Base-by-base conservation (phyloP, 441 rosid genomes). In the Adansonia rubrostipa region DNA sequence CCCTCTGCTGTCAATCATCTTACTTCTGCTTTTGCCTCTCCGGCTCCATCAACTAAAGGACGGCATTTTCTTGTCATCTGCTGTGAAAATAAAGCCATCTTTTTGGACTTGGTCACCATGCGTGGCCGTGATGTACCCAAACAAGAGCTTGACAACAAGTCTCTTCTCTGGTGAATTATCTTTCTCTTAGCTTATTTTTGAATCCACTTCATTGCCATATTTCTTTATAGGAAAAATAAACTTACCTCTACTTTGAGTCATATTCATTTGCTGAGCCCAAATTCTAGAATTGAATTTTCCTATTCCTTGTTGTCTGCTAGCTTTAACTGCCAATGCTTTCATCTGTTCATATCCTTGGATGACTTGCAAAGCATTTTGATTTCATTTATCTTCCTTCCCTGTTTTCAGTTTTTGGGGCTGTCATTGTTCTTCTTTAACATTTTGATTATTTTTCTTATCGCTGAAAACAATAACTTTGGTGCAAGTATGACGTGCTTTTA, bases 111-210 rank as follows among this genome's bases (percentile, higher is more conserved):
- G 91, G 99, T 96, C 51, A 92, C 99, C 14, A 94, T 96, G 98
- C 97, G 97, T 33, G 94, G 99, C 74, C 96, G 98, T 14, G 99
- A 94, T 88, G 97, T 96, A 65, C 97, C 95, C 36, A 96, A 96
- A 87, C 96, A 93, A 73, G 98, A 96, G 80, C 97, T 96, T 78
- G 99, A 96, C 82, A 96, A 93, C 86, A 92, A 88, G 78, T 94
- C 98, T 20, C 91, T 96, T 81, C 88, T 96, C 87, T 96, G 99
- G 99, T 83, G 80, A 89, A 89, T 87, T 66, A 57, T 58, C 24
- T 40, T 58, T 40, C 45, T 13, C 47, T 36, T 54, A 5, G 51
- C 42, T 40, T 50, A 44, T 69, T 57, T 57, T 36, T 54, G 33
- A 64, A 28, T 75, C 62, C 5, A 14, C 22, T 40, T 11, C 61